Base-by-base conservation (phyloP, 306 rosid species). In the Cucurbita pepo region DNA sequence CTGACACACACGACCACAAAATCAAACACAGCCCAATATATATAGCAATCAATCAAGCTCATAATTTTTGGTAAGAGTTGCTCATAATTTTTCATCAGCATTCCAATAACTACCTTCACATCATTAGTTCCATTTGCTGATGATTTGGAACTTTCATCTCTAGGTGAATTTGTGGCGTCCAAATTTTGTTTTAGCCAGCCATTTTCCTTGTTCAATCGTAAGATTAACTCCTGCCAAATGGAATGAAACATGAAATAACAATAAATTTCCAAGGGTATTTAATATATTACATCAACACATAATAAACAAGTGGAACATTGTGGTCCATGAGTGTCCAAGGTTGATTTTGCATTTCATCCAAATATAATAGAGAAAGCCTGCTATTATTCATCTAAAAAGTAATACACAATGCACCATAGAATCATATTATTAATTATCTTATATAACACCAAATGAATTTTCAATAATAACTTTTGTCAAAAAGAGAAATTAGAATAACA, bases 151-250 rank as follows among this genome's bases (percentile, higher is more conserved):
- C 79, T 84, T 80, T 84, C 91, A 66, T 63, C 79, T 86, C 73
- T 83, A 62, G 88, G 77, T 5, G 76, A 80, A 74, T 61, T 77
- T 40, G 86, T 79, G 79, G 83, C 70, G 37, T 93, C 97, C 83
- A 88, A 74, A 79, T 77, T 87, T 73, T 86, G 94, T 77, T 89
- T 94, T 75, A 94, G 79, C 18, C 87, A 87, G 76, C 90, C 96
- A 71, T 94, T 87, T 86, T 94, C 98, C 82, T 81, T 89, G 79
- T 75, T 81, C 83, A 94, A 77, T 83, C 89, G 83, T 76, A 65
- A 80, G 72, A 89, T 89, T 36, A 85, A 90, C 66, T 86, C 97
- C 98, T 94, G 83, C 74, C 61, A 79, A 77, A 82, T 74, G 75
- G 13, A 74, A 38, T 75, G 76, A n/a, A 70, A 25, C 38, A 9